Conservation (phyloP, 2,329 filamentous ascomycete genomes). For the Penicillium sp. region DNA sequence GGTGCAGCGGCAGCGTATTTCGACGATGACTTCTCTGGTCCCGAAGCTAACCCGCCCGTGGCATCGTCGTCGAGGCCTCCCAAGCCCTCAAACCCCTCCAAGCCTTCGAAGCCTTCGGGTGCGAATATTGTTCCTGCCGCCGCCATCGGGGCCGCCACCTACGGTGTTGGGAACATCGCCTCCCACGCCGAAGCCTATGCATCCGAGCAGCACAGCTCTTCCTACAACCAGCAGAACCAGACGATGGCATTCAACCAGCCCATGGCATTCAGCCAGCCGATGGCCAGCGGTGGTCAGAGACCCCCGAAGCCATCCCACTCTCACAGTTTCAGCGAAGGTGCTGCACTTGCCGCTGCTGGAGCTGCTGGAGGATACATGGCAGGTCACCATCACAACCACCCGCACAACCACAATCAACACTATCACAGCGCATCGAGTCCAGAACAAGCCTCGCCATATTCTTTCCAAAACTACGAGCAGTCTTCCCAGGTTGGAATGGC, state of each 20-base stretch:
- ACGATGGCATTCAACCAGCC: background rate
- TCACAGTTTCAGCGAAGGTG: conserved; percentile 33
- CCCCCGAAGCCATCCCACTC: conserved; percentile 30
- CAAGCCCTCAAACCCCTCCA: conserved; percentile 30
- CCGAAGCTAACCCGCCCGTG: conserved; percentile 18
- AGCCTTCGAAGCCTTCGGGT: conserved; percentile 31
- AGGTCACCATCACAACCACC: conserved; percentile 26
- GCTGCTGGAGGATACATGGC: conserved; percentile 46
- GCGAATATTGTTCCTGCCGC: conserved; percentile 35
- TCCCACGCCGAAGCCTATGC: conserved; percentile 24
- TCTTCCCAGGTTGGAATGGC: conserved; percentile 17
- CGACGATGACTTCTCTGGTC: conserved; percentile 19
- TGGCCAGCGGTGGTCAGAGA: conserved; percentile 16
- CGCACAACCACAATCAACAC: too few species aligned
- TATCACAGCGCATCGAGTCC: conserved; percentile 31
- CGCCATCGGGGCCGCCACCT: conserved; percentile 38
- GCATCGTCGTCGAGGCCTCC: conserved; percentile 24
- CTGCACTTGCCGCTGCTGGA: conserved; percentile 42
- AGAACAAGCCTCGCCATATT: conserved; percentile 32
- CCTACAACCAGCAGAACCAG: conserved; percentile 14
- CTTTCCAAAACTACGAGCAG: conserved; percentile 33
- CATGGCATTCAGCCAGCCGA: background rate
- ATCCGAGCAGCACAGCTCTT: conserved; percentile 14
- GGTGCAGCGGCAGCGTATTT: conserved; percentile 61
- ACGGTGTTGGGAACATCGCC: conserved; percentile 42